Percentiles rank a stretch among this genome's conserved stretches.
These are phyloP conservation scores for Themeda triandra DNA, from an alignment of 176 grass and related monocot species.

Conservation along the genomic window DNA sequence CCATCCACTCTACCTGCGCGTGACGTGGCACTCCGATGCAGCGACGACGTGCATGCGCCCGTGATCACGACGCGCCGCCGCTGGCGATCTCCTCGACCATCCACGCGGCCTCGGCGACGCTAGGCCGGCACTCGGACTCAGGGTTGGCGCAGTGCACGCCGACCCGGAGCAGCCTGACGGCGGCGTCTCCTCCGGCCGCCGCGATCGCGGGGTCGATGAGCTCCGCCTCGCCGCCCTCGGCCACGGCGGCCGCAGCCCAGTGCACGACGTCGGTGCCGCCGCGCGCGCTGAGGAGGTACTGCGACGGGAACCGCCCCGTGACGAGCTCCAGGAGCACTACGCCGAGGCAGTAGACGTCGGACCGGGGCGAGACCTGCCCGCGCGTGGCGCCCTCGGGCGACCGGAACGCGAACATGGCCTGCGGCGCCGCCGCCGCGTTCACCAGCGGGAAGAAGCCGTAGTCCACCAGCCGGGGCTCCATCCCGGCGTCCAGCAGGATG, in stretches of 20 bases:
- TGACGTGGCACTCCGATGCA: neutral
- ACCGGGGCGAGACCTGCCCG: constrained; percentile 31
- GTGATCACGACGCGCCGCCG: neutral
- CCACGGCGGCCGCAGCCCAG: constrained; percentile 41
- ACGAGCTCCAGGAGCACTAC: constrained; percentile 63
- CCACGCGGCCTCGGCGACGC: constrained; percentile 36
- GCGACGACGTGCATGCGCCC: neutral
- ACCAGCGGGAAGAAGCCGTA: constrained; percentile 57
- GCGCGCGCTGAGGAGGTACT: constrained; percentile 56
- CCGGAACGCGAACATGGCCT: constrained; percentile 65
- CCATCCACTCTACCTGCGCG: neutral
- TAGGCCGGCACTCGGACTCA: constrained; percentile 46
- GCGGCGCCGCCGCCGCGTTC: constrained; percentile 39
- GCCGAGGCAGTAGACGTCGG: constrained; percentile 81
- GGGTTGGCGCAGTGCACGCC: constrained; percentile 31
- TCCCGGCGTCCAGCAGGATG: constrained; percentile 50
- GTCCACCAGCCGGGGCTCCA: constrained; percentile 56
- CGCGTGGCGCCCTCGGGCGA: constrained; percentile 46
- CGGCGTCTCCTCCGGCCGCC: neutral
- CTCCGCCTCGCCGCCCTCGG: constrained; percentile 40
- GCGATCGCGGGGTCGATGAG: constrained; percentile 31
- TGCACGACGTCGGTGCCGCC: constrained; percentile 67
- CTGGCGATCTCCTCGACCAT: constrained; percentile 53
- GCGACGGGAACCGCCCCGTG: constrained; percentile 59
- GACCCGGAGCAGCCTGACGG: constrained; percentile 39